Base-by-base conservation (phyloP, 148 eudicot species). In the Rhododendron henanense region DNA sequence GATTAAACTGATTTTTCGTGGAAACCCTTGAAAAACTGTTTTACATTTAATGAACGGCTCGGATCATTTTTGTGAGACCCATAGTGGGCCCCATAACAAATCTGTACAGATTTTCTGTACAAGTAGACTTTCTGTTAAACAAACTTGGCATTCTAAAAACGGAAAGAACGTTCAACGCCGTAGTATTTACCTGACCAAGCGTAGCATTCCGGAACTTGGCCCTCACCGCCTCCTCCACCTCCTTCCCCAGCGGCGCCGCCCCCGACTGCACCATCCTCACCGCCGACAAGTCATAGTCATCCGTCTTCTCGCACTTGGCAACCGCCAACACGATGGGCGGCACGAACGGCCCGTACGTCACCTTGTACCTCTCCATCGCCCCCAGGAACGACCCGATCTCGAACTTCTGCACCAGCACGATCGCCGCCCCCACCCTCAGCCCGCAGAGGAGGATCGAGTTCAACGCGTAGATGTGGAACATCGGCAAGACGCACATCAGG, bases 191-290 rank as follows among this genome's bases (percentile, higher is more conserved):
- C 98, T 96, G 99, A 14, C 99, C 99, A 79, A 96, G 88, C 21
- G 92, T 89, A 2, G 99, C 98, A 11, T 92, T 91, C 1, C 95
- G 96, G 63, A 96, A 83, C 79, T 95, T 88, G 2, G 81, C 82
- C 57, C 98, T 87, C 4, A 94, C 94, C 13, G 98, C 91, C 83
- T 94, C 98, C 81, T 96, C 98, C n/a, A 96, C 94, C 51, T 95
- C 99, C 86, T 92, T 94, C 39, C 98, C 99, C 1, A 96, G 87
- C 48, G 99, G 99, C 15, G 99, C 99, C 10, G 98, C 99, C 21
- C 98, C 99, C 2, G 98, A 96, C 94, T 94, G 88, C 23, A 96
- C 96, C 41, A 90, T 84, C 84, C 98, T 76, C 0, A 95, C 86
- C 0, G 96, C 90, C 61, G 94, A 89, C 71, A 96, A 59, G 82